phyloP scores from a whole-genome alignment of 2,329 filamentous ascomycete genomes.

The Raffaelea deltoideospora region DNA sequence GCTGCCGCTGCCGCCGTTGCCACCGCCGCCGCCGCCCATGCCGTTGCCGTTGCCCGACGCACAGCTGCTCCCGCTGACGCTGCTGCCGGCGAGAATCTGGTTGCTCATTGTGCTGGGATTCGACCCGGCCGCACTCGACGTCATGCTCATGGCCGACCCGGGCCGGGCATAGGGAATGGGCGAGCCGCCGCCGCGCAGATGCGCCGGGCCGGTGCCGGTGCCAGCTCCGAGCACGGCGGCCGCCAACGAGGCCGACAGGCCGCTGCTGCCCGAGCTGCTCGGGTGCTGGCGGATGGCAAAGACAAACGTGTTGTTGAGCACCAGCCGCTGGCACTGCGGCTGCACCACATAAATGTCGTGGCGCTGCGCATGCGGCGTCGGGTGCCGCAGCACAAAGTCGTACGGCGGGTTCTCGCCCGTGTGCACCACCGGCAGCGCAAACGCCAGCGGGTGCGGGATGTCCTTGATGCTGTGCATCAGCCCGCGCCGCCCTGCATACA shows the following conservation, averaged over 20 bases:
- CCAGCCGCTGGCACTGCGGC: slow-evolving; percentile 77
- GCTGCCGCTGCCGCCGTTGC: slow-evolving; percentile 30
- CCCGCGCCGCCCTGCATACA: slow-evolving; percentile 88
- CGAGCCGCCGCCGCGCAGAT: slow-evolving; percentile 31
- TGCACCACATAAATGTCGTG: slow-evolving; percentile 96
- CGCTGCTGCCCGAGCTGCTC: slow-evolving; percentile 31
- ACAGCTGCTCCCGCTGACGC: slow-evolving; percentile 32
- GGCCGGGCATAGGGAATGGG: slow-evolving; percentile 49
- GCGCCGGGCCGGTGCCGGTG: background rate
- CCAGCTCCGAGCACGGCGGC: too few species aligned
- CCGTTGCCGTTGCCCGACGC: too few species aligned
- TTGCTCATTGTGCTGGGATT: slow-evolving; percentile 37
- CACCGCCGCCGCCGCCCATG: slow-evolving; percentile 25
- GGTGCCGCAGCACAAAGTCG: slow-evolving; percentile 83
- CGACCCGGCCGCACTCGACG: slow-evolving; percentile 40
- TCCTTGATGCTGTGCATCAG: slow-evolving; percentile 97
- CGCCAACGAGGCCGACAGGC: slow-evolving; percentile 23
- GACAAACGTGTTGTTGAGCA: slow-evolving; percentile 93
- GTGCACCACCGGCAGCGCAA: slow-evolving; percentile 81
- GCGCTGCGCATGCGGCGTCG: slow-evolving; percentile 91
- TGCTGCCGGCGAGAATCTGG: slow-evolving; percentile 14
- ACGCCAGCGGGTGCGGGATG: slow-evolving; percentile 81
- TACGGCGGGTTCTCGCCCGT: slow-evolving; percentile 86
- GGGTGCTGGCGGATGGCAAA: slow-evolving; percentile 92
- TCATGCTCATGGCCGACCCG: slow-evolving; percentile 49